These are phyloP conservation scores for Meyerozyma athensensis DNA, from an alignment of 1,139 yeast species.

Conservation along the genomic window DNA sequence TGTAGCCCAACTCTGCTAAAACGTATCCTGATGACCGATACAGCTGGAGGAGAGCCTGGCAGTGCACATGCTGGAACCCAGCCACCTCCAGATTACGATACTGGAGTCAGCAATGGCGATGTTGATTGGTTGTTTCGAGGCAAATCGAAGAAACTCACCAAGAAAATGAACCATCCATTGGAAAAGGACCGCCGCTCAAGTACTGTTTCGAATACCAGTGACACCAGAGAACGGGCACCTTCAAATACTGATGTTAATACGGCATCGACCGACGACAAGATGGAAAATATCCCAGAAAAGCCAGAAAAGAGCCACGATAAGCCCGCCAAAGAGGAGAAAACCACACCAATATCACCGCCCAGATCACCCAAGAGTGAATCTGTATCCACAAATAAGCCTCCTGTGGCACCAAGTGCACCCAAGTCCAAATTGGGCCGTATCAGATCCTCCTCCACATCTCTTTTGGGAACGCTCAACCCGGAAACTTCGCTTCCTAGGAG, in stretches of 20 bases:
- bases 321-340: constrained; percentile 8
- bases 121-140: constrained; percentile 76
- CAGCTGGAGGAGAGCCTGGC: not conserved
- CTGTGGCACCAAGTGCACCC: constrained; percentile 15
- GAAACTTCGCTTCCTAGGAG: not conserved
- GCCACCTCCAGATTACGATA: constrained; percentile 18
- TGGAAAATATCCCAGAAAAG: not conserved
- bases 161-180: constrained; percentile 26
- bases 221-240: not conserved
- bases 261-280: not conserved
- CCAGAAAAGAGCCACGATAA: not conserved
- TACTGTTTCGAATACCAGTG: not conserved
- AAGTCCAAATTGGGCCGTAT: constrained; percentile 26
- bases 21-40: too few relatives aligned
- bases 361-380: constrained; percentile 9
- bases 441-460: constrained; percentile 29
- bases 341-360: constrained; percentile 9
- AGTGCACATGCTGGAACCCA: not conserved
- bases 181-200: constrained; percentile 1
- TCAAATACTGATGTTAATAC: not conserved
- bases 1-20: too few relatives aligned
- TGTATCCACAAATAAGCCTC: constrained; percentile 10
- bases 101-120: constrained; percentile 66
- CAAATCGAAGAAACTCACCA: constrained; percentile 52
- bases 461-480: constrained; percentile 1